Evolutionary conservation across 169 alveolate species (phyloP), one percentile per base, ranked within the genome.

Genomic region (Amoebophrya sp.): DNA sequence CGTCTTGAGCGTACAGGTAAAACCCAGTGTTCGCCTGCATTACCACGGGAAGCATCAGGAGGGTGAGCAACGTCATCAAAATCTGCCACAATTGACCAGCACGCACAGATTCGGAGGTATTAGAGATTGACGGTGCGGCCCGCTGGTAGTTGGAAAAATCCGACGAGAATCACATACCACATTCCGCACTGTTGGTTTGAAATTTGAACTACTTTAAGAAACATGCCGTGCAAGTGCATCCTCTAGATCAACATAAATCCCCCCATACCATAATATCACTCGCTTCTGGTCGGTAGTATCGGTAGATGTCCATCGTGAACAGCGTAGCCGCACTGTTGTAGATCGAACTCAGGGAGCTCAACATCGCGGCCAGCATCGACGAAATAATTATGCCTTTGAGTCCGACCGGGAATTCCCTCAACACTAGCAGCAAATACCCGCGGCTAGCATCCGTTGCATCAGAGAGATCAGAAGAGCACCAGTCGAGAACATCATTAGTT

Each of bases 321-420:
- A 65, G 26, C 33, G 33, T 12, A 6, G 39, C 83, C 36, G 83
- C 83, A 29, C 38, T 26, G 83, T 65, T 65, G 83, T 65, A 65
- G 12, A 65, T 65, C 38, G 83, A 65, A 1, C 38, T 26, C 10
- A 65, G 83, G 39, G 83, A 65, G 2, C 33, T 6, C 83, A 65
- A 36, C 83, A 65, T 65, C 83, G 83, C 83, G 83, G 83, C 83
- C 83, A 65, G 33, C 83, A 65, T 65, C 38, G 33, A 6, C 83
- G 83, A 65, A 18, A 65, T 1, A 36, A 65, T 65, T 6, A 65
- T 26, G 83, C 83, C 83, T 36, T 65, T 65, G 36, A 65, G 3
- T 1, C 83, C 83, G 39, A 65, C 83, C 33, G 83, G 83, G 33
- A 65, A 65, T 18, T 65, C 83, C 38, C 83, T 29, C 83, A 26